Evolutionary conservation across 495 filamentous ascomycete species (phyloP), one percentile per base, ranked within the genome.

Genomic region (Parmelia sp.): DNA sequence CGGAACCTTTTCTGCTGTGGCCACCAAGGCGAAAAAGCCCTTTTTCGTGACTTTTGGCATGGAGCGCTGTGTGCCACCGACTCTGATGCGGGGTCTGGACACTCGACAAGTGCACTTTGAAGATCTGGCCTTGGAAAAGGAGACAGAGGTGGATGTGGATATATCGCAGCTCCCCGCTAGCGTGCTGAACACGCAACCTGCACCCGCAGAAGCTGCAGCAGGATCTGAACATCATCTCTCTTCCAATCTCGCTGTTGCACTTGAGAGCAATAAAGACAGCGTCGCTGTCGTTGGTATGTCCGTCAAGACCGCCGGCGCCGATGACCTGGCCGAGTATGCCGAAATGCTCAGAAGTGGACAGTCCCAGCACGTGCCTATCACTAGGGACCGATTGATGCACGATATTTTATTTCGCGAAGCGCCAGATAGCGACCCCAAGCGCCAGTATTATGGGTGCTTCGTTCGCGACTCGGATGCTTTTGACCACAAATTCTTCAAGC

Each of bases 361-460:
- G 60, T 75, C 73, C 0, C 74, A 75, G 62, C 74, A 74, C 47
- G 56, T 56, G 36, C 68, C 67, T 57, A 63, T 77, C 25, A 57
- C 70, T 4, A 45, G 57, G 3, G 72, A 73, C 1, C 72, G 74
- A 3, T 69, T 74, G 23, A 60, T 39, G 47, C 62, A 57, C 33
- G 62, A 60, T 58, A 36, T 39, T 2, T 39, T 64, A 60, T 58
- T 60, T 55, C 49, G 62, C 17, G 62, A 58, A 57, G 60, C 36
- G 17, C 37, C 27, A 51, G 53, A 64, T 23, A 40, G 21, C 3
- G 37, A 40, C 15, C 37, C 37, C 7, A 40, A 40, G 37, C 5
- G 37, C 8, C 9, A 40, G 12, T 40, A 12, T 6, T 67, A 90
- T 67, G 91, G 91, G 8, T 91, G 89, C 75, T 96, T 89, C 81